phyloP scores from a whole-genome alignment of 257 asterid species.

The Phtheirospermum japonicum region DNA sequence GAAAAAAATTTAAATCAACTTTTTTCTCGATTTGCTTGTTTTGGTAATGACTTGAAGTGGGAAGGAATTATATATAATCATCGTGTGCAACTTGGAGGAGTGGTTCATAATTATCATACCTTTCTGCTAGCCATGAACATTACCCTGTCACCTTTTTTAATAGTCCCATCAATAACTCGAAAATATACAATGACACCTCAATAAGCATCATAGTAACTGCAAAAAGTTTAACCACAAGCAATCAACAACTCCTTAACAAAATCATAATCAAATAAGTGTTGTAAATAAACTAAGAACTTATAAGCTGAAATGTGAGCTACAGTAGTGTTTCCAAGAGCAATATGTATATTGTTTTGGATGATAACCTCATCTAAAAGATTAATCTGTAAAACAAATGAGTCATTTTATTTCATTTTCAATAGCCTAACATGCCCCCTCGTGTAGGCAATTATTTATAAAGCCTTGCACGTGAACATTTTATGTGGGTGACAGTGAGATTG shows the following conservation, averaged over 20 bases:
- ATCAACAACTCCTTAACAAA: conserved; percentile 29
- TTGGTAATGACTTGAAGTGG: conserved; percentile 2
- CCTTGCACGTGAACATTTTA: too few relatives aligned
- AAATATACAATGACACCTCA: conserved; percentile 95
- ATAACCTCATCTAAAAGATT: too few relatives aligned
- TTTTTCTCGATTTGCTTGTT: conserved; percentile 13
- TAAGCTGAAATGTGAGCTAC: too few relatives aligned
- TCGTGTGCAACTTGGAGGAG: conserved; percentile 17
- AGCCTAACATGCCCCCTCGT: too few relatives aligned
- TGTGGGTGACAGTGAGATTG: too few relatives aligned
- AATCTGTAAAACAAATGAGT: too few relatives aligned
- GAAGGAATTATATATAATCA: not conserved
- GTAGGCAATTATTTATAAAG: too few relatives aligned
- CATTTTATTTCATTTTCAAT: too few relatives aligned
- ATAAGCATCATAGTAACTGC: conserved; percentile 94
- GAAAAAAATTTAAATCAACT: conserved; percentile 4
- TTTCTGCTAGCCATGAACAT: conserved; percentile 94
- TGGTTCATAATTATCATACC: conserved; percentile 46
- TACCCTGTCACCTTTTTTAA: conserved; percentile 83
- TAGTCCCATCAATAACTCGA: conserved; percentile 86
- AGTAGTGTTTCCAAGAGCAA: too few relatives aligned
- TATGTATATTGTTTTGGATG: too few relatives aligned
- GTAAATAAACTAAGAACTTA: too few relatives aligned
- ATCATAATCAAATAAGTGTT: conserved; percentile 16
- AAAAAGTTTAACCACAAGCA: conserved; percentile 26